Evolutionary conservation across 164 flowering plant genomes (phyloP), one percentile per base, ranked within the genome.

Genomic region (Vitis riparia): DNA sequence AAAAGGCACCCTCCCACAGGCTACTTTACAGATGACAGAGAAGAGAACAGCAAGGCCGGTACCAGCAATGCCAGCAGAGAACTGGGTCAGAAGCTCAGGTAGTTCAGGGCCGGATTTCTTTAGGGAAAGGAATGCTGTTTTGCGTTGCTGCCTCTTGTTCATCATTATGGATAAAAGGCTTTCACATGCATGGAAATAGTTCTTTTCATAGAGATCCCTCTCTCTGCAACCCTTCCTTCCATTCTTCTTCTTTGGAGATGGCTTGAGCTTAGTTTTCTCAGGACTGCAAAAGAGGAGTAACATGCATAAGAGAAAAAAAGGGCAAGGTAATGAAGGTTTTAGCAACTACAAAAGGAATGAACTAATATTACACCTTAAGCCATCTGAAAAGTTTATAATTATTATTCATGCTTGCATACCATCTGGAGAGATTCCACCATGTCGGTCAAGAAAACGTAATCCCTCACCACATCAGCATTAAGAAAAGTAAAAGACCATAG

Each of bases 21-120:
- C 85, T 16, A 83, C 69, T 73, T 87, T 85, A 44, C 78, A 80
- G 48, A 84, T 9, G 0, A 89, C 83, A 11, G 88, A 85, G 69
- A 92, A 83, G 51, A 92, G 79, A 55, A 92, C 87, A 55, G 94
- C 93, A 66, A 92, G 75, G 59, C 97, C 97, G 15, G 97, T 87
- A 44, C 99, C 97, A 5, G 99, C 97, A 66, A 92, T 87, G 73
- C 88, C 83, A 63, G 87, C 88, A 27, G 99, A 89, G 57, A 86
- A 86, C 59, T 86, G 87, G 66, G 78, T 87, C 62, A 94, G 80
- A 49, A 94, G 83, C 68, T 84, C 72, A 2, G 93, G 85, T 51
- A 94, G 80, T 61, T 88, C 92, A 11, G 90, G 82, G 23, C 93
- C 89, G 8, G 93, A 85, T 68, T 81, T 87, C 79, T 87, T 87